A percentile compares a stretch with the other conserved stretches of the same genome.
phyloP scores from a whole-genome alignment of 2,329 filamentous ascomycete species.

The Penicillium capsulatum region DNA sequence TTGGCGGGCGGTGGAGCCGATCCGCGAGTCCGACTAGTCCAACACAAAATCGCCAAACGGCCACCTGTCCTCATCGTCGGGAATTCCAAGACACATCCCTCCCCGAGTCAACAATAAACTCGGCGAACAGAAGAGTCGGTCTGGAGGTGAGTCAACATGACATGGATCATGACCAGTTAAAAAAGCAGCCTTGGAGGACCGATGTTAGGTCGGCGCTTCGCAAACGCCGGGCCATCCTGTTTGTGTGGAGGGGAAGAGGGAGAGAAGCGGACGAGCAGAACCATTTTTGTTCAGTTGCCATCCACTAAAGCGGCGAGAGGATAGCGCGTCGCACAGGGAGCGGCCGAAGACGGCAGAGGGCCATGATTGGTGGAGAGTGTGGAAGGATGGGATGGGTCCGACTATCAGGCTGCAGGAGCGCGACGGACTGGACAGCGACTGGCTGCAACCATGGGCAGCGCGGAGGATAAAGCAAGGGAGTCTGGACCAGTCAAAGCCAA shows the following conservation, averaged over 20 bases:
- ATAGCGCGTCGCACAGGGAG: constrained; percentile 30
- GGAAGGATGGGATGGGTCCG: constrained; percentile 15
- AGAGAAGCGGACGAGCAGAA: constrained; percentile 16
- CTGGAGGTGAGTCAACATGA: not conserved
- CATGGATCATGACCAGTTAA: not conserved
- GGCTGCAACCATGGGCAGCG: constrained; percentile 26
- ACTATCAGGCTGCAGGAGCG: constrained; percentile 28
- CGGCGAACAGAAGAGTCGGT: not conserved
- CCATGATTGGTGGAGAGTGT: constrained; percentile 26
- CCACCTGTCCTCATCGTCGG: constrained; percentile 19
- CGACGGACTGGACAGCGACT: constrained; percentile 27
- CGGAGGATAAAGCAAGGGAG: constrained; percentile 27
- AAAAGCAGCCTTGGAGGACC: too few species aligned
- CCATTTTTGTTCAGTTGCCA: constrained; percentile 35
- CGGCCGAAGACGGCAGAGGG: constrained; percentile 20
- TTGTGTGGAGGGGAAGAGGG: constrained; percentile 9
- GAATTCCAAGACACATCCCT: constrained; percentile 7
- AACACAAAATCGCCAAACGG: constrained; percentile 18
- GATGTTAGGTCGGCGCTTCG: not conserved
- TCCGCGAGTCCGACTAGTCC: constrained; percentile 12
- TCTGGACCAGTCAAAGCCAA: constrained; percentile 16
- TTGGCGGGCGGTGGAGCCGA: constrained; percentile 20
- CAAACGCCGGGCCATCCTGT: not conserved
- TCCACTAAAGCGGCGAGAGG: constrained; percentile 33
- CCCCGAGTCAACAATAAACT: not conserved